A percentile compares a stretch with the other conserved stretches of the same genome.
These are phyloP conservation scores for Hyparrhenia diplandra DNA, from an alignment of 176 grass and related monocot genomes.

Conservation along the genomic window DNA sequence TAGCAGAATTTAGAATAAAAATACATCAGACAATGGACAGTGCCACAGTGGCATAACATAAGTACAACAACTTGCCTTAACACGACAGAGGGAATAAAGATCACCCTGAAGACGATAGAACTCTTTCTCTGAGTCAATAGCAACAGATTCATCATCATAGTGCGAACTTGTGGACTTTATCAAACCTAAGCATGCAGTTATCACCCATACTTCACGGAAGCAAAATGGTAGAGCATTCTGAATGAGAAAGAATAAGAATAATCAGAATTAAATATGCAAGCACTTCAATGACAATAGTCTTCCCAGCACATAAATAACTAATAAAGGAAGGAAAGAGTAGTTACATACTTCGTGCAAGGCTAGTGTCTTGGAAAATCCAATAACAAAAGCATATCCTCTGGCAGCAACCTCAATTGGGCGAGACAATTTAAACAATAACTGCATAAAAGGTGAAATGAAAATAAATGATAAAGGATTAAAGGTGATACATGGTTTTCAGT, in stretches of 20 bases:
- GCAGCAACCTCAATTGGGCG: slow-evolving; percentile 85
- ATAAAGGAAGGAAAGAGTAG: slow-evolving; percentile 17
- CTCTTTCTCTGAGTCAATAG: slow-evolving; percentile 85
- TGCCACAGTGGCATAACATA: neutral
- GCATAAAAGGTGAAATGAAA: slow-evolving; percentile 36
- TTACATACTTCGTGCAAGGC: slow-evolving; percentile 76
- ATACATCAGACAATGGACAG: neutral
- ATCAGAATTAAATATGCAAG: slow-evolving; percentile 3
- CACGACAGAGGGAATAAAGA: slow-evolving; percentile 85
- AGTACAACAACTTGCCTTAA: slow-evolving; percentile 62
- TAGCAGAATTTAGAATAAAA: slow-evolving; percentile 1
- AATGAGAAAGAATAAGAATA: slow-evolving; percentile 30
- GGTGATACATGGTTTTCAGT: neutral
- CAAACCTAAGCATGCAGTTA: slow-evolving; percentile 84
- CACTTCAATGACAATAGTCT: slow-evolving; percentile 21
- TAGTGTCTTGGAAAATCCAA: slow-evolving; percentile 90
- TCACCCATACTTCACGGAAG: slow-evolving; percentile 95
- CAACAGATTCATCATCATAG: slow-evolving; percentile 59
- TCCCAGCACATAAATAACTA: slow-evolving; percentile 20
- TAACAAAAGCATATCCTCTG: slow-evolving; percentile 84
- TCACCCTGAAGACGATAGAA: slow-evolving; percentile 92
- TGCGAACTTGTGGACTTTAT: slow-evolving; percentile 61
- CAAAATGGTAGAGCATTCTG: slow-evolving; percentile 94
- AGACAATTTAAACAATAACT: slow-evolving; percentile 89
- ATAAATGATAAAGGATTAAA: slow-evolving; percentile 24